phyloP scores from a whole-genome alignment of 192 early-diverging fungal species.

The Backusella tarrabulga region DNA sequence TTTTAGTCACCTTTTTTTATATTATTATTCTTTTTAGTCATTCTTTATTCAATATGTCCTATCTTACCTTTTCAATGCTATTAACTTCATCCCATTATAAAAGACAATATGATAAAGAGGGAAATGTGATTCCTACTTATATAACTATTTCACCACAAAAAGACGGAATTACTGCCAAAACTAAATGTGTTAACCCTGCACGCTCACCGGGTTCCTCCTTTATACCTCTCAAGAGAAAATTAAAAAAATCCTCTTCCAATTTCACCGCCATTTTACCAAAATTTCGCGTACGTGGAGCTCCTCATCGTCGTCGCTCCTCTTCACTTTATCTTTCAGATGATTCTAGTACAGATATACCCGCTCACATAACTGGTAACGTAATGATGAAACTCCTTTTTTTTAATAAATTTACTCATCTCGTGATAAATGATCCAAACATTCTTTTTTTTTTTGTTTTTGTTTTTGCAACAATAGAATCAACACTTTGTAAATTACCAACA shows the following conservation, averaged over 20 bases:
- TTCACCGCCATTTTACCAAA: slow-evolving; percentile 10
- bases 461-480: neutral
- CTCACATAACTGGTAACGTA: neutral
- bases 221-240: slow-evolving; percentile 8
- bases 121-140: neutral
- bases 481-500: neutral
- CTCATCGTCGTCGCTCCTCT: slow-evolving; percentile 1
- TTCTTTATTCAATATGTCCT: neutral
- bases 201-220: neutral
- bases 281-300: neutral
- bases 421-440: neutral
- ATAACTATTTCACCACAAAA: neutral
- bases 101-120: neutral
- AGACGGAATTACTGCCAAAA: slow-evolving; percentile 10
- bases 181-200: neutral
- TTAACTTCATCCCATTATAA: slow-evolving; percentile 3
- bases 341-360: neutral
- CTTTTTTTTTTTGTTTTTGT: neutral
- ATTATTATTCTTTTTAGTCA: neutral
- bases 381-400: neutral
- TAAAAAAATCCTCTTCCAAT: neutral
- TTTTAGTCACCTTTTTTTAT: neutral
- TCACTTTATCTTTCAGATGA: neutral
- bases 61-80: slow-evolving; percentile 1
- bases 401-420: too few relatives aligned